Conservation (phyloP, 2,329 filamentous ascomycete genomes). For the Scopulariopsis brevicaulis region DNA sequence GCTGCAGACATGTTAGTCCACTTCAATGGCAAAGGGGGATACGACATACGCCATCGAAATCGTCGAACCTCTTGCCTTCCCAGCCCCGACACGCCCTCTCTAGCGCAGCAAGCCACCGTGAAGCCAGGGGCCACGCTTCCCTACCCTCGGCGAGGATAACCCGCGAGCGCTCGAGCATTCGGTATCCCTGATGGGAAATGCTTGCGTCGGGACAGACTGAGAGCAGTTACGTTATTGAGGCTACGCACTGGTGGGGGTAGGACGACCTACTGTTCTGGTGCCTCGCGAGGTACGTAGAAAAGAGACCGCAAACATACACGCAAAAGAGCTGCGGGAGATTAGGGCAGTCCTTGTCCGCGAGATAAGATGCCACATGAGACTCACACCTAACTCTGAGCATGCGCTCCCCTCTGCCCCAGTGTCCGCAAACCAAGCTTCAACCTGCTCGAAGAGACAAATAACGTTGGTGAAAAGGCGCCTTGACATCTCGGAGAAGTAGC, state of each 20-base stretch:
- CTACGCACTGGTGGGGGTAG: neutral
- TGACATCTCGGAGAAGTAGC: constrained; percentile 22
- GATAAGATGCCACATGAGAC: constrained; percentile 7
- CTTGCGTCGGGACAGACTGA: constrained; percentile 28
- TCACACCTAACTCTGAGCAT: constrained; percentile 39
- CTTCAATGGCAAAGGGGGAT: too few relatives aligned
- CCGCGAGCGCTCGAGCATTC: constrained; percentile 33
- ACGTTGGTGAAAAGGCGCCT: constrained; percentile 37
- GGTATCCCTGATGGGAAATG: constrained; percentile 26
- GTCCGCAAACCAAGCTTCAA: constrained; percentile 36
- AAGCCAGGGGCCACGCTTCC: constrained; percentile 39
- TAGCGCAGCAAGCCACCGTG: constrained; percentile 38
- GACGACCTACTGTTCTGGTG: constrained; percentile 32
- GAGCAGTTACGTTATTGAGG: neutral
- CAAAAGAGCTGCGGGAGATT: constrained; percentile 27
- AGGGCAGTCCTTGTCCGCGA: neutral
- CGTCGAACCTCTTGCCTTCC: neutral
- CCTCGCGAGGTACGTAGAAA: constrained; percentile 39
- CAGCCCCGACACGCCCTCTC: constrained; percentile 27
- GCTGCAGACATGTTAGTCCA: neutral
- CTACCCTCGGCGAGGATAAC: constrained; percentile 34
- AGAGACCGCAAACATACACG: constrained; percentile 41
- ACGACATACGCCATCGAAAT: neutral
- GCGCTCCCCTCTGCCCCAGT: constrained; percentile 33
- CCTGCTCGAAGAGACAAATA: constrained; percentile 32